Base-by-base conservation (phyloP, 75 land plant species). In the Selaginella tamariscina region DNA sequence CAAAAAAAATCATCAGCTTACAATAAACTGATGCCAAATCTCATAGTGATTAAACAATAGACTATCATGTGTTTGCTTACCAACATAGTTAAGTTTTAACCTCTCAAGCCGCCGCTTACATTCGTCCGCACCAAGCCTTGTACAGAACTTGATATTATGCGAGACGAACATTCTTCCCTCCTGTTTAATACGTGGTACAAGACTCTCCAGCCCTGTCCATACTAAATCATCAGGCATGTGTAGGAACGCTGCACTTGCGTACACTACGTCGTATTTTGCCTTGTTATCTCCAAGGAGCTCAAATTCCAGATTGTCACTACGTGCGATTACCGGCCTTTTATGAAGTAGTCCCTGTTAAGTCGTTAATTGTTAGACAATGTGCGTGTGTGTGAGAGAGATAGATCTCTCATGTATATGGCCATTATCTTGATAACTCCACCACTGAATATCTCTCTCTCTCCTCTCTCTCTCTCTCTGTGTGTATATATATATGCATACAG, bases 231-330 rank as follows among this genome's bases (percentile, higher is more conserved):
- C 96, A 23, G 93, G 96, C 85, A 91, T 82, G 72, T 91, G 93
- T 63, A 91, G 77, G 59, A 91, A 91, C 1, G 88, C 96, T 24
- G 96, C 93, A 77, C 96, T 91, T 1, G 96, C 96, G 72, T 91
- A 91, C 11, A 91, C 78, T 70, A 91, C 70, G 78, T 88, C 86
- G 71, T 77, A 88, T 62, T 44, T 24, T 54, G 65, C 69, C 8
- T 69, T 77, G 8, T 79, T 68, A 15, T 39, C 49, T 24, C 84
- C 84, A 63, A 85, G 79, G 39, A 33, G 65, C 26, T 64, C 72
- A 28, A 88, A 81, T 28, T 90, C 83, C 88, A 80, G 82, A 54
- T 81, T 80, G 22, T 89, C 91, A 1, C 73, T 65, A 33, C 76
- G 71, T 8, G 84, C 74, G 54, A 90, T 83, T 29, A 76, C 24